A percentile compares a stretch with the other conserved stretches of the same genome.
These are phyloP conservation scores for Nicotiana knightiana DNA, from an alignment of 257 asterid genomes.

Conservation along the genomic window DNA sequence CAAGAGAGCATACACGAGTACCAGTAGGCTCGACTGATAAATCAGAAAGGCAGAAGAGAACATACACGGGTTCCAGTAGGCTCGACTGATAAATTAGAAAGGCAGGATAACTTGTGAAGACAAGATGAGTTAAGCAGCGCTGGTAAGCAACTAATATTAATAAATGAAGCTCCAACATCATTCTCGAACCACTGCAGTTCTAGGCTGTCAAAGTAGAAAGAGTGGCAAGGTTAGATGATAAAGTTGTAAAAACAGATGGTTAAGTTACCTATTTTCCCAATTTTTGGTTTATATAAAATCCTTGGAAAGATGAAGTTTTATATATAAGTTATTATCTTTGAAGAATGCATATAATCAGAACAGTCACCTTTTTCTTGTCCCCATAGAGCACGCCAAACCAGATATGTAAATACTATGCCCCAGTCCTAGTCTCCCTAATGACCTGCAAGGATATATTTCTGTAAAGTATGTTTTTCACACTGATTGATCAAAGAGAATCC, in stretches of 20 bases:
- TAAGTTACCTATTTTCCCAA: background rate
- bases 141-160: constrained; percentile 77
- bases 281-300: background rate
- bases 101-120: constrained; percentile 56
- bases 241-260: background rate
- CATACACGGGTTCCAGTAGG: constrained; percentile 48
- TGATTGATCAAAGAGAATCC: background rate
- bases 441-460: constrained; percentile 44
- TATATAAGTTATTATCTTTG: background rate
- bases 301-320: background rate
- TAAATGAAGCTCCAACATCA: constrained; percentile 54
- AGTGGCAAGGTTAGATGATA: background rate
- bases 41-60: constrained; percentile 35
- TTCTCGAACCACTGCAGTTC: constrained; percentile 72
- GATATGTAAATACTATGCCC: constrained; percentile 75
- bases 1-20: constrained; percentile 44
- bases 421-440: constrained; percentile 59
- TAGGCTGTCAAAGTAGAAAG: constrained; percentile 41
- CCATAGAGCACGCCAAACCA: constrained; percentile 63
- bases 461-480: background rate
- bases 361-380: constrained; percentile 46
- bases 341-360: background rate
- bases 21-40: constrained; percentile 35
- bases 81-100: constrained; percentile 48
- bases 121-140: constrained; percentile 71